Conservation (phyloP, 1,284 basidiomycete species). For the Fomitopsis pinicola region DNA sequence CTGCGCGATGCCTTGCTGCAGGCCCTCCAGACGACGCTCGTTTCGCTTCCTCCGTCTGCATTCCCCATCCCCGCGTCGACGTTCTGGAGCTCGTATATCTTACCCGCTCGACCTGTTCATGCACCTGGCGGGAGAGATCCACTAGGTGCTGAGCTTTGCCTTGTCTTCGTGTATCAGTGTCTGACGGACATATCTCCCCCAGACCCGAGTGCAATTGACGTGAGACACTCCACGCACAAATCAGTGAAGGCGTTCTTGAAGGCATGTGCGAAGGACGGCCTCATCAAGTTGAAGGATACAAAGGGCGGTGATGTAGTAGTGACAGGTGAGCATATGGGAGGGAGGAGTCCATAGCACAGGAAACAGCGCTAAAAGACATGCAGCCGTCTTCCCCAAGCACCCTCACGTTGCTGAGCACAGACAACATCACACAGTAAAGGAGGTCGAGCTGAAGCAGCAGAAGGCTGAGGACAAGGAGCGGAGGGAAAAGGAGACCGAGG, state of each 20-base stretch:
- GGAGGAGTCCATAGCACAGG: neutral
- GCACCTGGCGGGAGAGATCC: slow-evolving; percentile 31
- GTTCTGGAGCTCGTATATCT: slow-evolving; percentile 74
- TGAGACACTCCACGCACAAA: slow-evolving; percentile 75
- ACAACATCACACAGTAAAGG: slow-evolving; percentile 56
- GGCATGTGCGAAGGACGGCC: slow-evolving; percentile 61
- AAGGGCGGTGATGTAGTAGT: slow-evolving; percentile 64
- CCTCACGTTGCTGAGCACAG: slow-evolving; percentile 50
- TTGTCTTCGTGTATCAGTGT: neutral
- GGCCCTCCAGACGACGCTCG: slow-evolving; percentile 47
- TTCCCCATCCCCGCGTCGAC: slow-evolving; percentile 76
- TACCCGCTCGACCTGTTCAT: slow-evolving; percentile 70
- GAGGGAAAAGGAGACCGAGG: slow-evolving; percentile 39
- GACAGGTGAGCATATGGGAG: slow-evolving; percentile 21
- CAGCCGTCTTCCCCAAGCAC: slow-evolving; percentile 58
- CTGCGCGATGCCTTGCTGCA: slow-evolving; percentile 73
- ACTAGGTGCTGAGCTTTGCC: slow-evolving; percentile 10
- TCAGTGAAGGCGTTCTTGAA: slow-evolving; percentile 81
- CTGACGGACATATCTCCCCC: neutral
- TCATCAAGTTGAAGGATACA: slow-evolving; percentile 71
- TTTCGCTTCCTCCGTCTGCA: slow-evolving; percentile 42
- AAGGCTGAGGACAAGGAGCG: slow-evolving; percentile 48
- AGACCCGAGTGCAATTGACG: slow-evolving; percentile 42
- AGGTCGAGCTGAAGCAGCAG: slow-evolving; percentile 54
- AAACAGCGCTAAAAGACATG: neutral